Evolutionary conservation across 148 eudicot genomes (phyloP), one percentile per base, ranked within the genome.

Genomic region (Rhododendron simsii): DNA sequence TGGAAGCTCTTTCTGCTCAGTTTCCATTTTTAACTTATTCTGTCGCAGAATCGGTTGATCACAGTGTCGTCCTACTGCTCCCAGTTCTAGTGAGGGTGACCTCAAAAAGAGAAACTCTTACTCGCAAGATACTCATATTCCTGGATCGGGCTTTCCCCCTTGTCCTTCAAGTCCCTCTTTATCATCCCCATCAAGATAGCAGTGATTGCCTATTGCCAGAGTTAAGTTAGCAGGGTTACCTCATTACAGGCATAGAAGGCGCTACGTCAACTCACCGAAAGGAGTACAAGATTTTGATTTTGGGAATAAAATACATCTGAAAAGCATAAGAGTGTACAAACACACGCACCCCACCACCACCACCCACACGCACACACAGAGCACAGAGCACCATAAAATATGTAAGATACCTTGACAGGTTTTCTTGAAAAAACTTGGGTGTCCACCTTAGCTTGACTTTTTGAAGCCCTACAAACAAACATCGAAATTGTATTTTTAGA

Each of bases 381-480:
- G n/a, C 45, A 78, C 73, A 28, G 0, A 74, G n/a, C 45, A 78
- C 73, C 82, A 89, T 77, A 44, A 4, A 59, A 59, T 51, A 35
- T 59, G 75, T 33, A 39, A 75, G 84, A 83, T 88, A 93, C 98
- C 93, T 95, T 94, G 76, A 90, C 80, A n/a, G 91, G 86, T 90
- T 91, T 96, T 81, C 92, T 89, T n/a, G 88, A 33, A 83, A 81
- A 78, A 41, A 81, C 88, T 84, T 67, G 79, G 83, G 85, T 77
- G 55, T 92, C 91, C 89, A 85, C 87, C 63, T 84, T 86, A 67
- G 87, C 81, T 87, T 91, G 94, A 88, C 89, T 86, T 84, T 89
- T 94, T 48, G 93, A 86, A 73, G 89, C 83, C 95, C 99, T 96
- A 84, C 47, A 69, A 89, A 57, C 37, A 76, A 57, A 47, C 71